These are phyloP conservation scores for Candida ipomoeae DNA, from an alignment of 805 yeast species.

Conservation along the genomic window DNA sequence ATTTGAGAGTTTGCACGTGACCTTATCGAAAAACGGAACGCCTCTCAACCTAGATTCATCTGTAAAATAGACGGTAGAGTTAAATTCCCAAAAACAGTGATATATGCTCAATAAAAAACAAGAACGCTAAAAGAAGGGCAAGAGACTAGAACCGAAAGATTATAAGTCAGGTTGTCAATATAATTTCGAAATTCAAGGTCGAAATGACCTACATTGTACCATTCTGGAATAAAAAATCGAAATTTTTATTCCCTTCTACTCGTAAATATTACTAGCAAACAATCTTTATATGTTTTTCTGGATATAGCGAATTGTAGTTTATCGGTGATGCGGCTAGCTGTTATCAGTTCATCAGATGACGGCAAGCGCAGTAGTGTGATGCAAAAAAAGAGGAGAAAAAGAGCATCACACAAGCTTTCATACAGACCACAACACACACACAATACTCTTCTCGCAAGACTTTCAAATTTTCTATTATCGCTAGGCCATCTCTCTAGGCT, in stretches of 20 bases:
- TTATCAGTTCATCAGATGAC: background rate
- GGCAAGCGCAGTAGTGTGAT: slow-evolving; percentile 8
- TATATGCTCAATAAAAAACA: background rate
- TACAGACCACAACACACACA: background rate
- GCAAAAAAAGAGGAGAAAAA: slow-evolving; percentile 11
- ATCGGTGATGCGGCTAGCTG: background rate
- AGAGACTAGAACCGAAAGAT: background rate
- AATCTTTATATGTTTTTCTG: background rate
- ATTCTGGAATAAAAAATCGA: background rate
- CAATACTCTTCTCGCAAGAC: background rate
- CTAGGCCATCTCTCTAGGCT: background rate
- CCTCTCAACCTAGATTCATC: background rate
- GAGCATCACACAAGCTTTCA: slow-evolving; percentile 1
- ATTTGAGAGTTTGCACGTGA: slow-evolving; percentile 2
- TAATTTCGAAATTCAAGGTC: background rate
- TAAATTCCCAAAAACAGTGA: background rate
- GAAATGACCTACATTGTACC: background rate
- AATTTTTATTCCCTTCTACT: background rate
- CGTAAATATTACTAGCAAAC: no score
- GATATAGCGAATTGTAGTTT: background rate
- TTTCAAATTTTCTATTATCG: background rate
- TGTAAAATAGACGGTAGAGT: background rate
- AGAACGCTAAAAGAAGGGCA: background rate
- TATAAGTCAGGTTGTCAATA: background rate
- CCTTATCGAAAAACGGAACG: background rate